These are phyloP conservation scores for Gillenia trifoliata DNA, from an alignment of 306 rosid genomes.

Conservation along the genomic window DNA sequence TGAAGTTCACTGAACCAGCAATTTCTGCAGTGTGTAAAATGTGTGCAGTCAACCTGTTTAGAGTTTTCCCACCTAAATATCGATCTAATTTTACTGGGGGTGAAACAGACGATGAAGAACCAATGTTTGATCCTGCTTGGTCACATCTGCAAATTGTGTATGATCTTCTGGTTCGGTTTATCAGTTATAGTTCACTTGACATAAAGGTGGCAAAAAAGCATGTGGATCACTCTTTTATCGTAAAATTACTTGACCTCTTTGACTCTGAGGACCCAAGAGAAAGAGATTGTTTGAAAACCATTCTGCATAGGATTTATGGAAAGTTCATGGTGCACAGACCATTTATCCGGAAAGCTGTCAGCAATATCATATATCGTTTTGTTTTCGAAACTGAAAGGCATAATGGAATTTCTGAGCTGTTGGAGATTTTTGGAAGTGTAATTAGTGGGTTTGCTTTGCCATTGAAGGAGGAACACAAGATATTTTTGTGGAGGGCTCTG, in stretches of 20 bases:
- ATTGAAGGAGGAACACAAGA: slow-evolving; percentile 93
- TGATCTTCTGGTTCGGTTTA: slow-evolving; percentile 82
- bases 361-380: slow-evolving; percentile 81
- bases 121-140: slow-evolving; percentile 97
- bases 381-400: slow-evolving; percentile 90
- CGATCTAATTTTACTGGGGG: slow-evolving; percentile 61
- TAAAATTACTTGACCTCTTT: slow-evolving; percentile 86
- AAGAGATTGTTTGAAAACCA: slow-evolving; percentile 93
- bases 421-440: slow-evolving; percentile 96
- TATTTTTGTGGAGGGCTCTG: slow-evolving; percentile 78
- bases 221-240: slow-evolving; percentile 72
- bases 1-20: slow-evolving; percentile 81
- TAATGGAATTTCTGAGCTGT: slow-evolving; percentile 88
- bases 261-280: slow-evolving; percentile 98
- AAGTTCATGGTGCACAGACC: slow-evolving; percentile 97
- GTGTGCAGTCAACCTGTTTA: slow-evolving; percentile 79
- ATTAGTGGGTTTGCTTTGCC: slow-evolving; percentile 96
- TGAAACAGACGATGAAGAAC: slow-evolving; percentile 92
- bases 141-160: slow-evolving; percentile 85
- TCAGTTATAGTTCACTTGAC: slow-evolving; percentile 69
- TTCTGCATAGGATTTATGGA: slow-evolving; percentile 89
- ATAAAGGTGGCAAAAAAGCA: slow-evolving; percentile 74
- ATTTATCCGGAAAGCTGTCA: slow-evolving; percentile 77
- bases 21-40: slow-evolving; percentile 82
- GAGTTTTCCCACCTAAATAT: slow-evolving; percentile 89